Evolutionary conservation across 805 yeast species (phyloP).

Genomic region (Candida sakaeoensis): DNA sequence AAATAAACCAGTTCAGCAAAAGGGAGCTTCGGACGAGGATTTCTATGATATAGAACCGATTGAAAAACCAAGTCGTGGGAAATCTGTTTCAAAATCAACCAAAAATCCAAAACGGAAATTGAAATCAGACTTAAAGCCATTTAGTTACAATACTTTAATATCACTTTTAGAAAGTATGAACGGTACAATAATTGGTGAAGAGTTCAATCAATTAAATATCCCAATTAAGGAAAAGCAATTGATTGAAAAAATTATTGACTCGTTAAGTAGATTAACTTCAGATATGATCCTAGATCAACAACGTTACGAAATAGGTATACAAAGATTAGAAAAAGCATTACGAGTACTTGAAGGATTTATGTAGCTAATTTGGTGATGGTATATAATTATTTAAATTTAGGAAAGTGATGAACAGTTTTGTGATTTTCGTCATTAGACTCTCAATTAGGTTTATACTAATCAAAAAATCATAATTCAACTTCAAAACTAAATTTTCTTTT

Average conservation of each 20-base stretch:
- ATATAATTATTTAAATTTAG: slow-evolving; percentile 9
- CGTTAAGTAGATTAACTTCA: slow-evolving; percentile 78
- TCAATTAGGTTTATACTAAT: slow-evolving; percentile 23
- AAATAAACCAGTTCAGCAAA: slow-evolving; percentile 11
- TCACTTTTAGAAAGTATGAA: slow-evolving; percentile 54
- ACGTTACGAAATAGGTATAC: slow-evolving; percentile 75
- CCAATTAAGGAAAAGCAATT: slow-evolving; percentile 74
- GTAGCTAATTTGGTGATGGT: slow-evolving; percentile 11
- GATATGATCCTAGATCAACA: slow-evolving; percentile 86
- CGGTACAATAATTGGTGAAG: slow-evolving; percentile 62
- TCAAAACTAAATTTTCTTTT: slow-evolving; percentile 16
- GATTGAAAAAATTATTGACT: slow-evolving; percentile 81
- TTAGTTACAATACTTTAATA: slow-evolving; percentile 44
- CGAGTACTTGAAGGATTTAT: slow-evolving; percentile 80
- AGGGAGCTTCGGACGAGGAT: slow-evolving; percentile 15
- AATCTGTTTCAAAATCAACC: slow-evolving; percentile 22
- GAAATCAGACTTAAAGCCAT: slow-evolving; percentile 27
- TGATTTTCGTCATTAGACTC: slow-evolving; percentile 28
- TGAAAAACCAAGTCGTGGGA: slow-evolving; percentile 22
- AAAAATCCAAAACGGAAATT: slow-evolving; percentile 22
- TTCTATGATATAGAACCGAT: slow-evolving; percentile 32
- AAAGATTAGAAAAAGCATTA: slow-evolving; percentile 76
- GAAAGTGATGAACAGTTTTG: slow-evolving; percentile 23
- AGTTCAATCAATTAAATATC: slow-evolving; percentile 68
- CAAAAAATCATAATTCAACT: slow-evolving; percentile 38